Conservation (phyloP, 2,329 filamentous ascomycete genomes). For the Pseudogymnoascus sp. region DNA sequence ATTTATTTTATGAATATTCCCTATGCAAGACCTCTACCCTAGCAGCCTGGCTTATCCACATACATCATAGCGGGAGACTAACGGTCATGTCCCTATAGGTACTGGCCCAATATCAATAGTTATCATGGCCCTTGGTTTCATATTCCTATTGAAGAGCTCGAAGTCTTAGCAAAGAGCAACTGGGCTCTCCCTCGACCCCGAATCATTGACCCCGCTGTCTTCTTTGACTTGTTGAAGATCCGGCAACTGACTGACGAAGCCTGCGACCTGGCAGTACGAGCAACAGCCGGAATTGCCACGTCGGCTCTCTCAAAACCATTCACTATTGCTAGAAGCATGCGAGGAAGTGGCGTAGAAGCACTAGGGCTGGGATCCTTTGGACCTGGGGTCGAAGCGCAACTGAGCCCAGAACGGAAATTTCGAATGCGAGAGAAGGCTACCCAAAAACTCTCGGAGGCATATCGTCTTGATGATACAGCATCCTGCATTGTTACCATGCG, state of each 20-base stretch:
- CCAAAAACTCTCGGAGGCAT: slow-evolving; percentile 69
- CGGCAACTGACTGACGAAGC: slow-evolving; percentile 73
- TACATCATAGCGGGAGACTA: background rate
- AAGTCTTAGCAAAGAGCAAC: slow-evolving; percentile 71
- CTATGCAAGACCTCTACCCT: background rate
- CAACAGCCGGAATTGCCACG: slow-evolving; percentile 64
- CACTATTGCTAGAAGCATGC: slow-evolving; percentile 43
- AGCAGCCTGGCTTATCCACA: background rate
- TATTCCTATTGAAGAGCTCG: slow-evolving; percentile 69
- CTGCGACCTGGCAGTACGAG: slow-evolving; percentile 68
- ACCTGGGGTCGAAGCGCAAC: slow-evolving; percentile 52
- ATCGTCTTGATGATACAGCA: slow-evolving; percentile 74
- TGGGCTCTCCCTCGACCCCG: slow-evolving; percentile 69
- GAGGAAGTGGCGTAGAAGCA: slow-evolving; percentile 41
- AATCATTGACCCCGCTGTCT: slow-evolving; percentile 70
- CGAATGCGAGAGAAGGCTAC: slow-evolving; percentile 75
- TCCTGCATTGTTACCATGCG: slow-evolving; percentile 81
- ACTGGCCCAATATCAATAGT: slow-evolving; percentile 78
- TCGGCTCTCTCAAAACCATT: slow-evolving; percentile 51
- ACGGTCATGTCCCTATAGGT: slow-evolving; percentile 40
- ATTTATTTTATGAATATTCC: background rate
- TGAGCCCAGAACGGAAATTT: slow-evolving; percentile 70
- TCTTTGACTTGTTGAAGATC: slow-evolving; percentile 81
- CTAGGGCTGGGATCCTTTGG: slow-evolving; percentile 48
- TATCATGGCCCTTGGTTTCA: slow-evolving; percentile 81